Evolutionary conservation across 192 early-diverging fungal species (phyloP).

Genomic region (Backusella sp.): DNA sequence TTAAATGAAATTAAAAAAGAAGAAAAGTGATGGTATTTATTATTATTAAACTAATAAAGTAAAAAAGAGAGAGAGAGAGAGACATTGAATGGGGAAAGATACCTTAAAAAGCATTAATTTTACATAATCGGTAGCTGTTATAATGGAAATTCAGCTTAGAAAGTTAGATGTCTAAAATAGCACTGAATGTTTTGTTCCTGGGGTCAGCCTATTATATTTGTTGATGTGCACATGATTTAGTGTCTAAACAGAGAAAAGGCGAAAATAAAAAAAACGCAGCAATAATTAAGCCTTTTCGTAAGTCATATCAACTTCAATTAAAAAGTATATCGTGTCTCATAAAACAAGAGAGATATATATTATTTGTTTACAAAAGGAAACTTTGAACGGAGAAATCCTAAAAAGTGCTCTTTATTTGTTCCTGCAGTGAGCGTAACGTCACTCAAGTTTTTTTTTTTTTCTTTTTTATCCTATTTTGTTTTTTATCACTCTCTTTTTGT

Average conservation of each 20-base stretch:
- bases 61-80: not conserved
- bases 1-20: too few relatives aligned
- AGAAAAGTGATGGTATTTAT: not conserved
- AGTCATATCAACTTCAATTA: not conserved
- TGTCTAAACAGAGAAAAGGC: not conserved
- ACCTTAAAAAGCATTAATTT: not conserved
- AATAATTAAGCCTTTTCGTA: too few relatives aligned
- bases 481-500: not conserved
- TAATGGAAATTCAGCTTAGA: not conserved
- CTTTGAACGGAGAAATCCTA: constrained; percentile 6
- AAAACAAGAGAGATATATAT: not conserved
- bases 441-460: not conserved
- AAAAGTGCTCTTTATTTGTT: not conserved
- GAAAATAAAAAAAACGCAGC: too few relatives aligned
- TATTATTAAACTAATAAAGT: not conserved
- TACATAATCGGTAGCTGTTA: not conserved
- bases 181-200: not conserved
- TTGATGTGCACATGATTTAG: not conserved
- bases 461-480: not conserved
- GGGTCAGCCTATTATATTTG: not conserved
- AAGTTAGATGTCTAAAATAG: not conserved
- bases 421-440: constrained; percentile 2
- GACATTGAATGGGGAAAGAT: not conserved
- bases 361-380: constrained; percentile 11
- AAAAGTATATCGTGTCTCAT: not conserved